Base-by-base conservation (phyloP, 129 eudicot species). In the Helichrysum umbraculigerum region DNA sequence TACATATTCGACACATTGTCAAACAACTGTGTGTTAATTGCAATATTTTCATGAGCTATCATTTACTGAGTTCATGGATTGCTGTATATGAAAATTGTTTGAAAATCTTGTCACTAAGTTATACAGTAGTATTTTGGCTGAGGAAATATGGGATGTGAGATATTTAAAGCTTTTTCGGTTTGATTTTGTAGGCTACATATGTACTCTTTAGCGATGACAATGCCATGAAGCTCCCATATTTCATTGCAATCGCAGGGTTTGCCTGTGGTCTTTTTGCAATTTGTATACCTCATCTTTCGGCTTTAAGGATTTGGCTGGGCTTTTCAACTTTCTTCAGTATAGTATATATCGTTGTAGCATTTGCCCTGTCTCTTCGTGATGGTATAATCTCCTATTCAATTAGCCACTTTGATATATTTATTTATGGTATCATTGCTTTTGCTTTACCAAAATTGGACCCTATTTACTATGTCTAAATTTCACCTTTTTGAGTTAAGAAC, bases 241-340 rank as follows among this genome's bases (percentile, higher is more conserved):
- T 81, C 61, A 91, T 95, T 59, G 86, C 75, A 39, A 81, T 95
- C 4, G 86, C 97, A 14, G 99, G 99, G 42, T 41, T 91, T 37
- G 92, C 86, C 10, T 95, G 99, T 79, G 88, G 59, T 39, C 47
- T 95, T 14, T 95, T 95, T 76, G 99, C 99, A 57, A 86, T 95
- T 75, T 82, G 87, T 17, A 81, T 88, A 20, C 99, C 99, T 6
- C 91, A 91, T 82, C 76, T 95, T 73, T 91, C 99, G 10, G 96
- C 96, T 65, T 80, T 95, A 29, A 39, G 91, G 66, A 42, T 87
- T 68, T 95, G 97, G 96, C 92, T 95, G 28, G 96, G 85, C 61
- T 84, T 91, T 79, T 95, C 99, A 50, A 89, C 99, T 34, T 50
- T 95, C 70, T 88, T 87, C 83, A 87, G 96, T 80, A 82, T 95